Percentiles rank a stretch among this genome's conserved stretches.
These are phyloP conservation scores for Taxillus chinensis DNA, from an alignment of 164 flowering plant species.

Conservation along the genomic window DNA sequence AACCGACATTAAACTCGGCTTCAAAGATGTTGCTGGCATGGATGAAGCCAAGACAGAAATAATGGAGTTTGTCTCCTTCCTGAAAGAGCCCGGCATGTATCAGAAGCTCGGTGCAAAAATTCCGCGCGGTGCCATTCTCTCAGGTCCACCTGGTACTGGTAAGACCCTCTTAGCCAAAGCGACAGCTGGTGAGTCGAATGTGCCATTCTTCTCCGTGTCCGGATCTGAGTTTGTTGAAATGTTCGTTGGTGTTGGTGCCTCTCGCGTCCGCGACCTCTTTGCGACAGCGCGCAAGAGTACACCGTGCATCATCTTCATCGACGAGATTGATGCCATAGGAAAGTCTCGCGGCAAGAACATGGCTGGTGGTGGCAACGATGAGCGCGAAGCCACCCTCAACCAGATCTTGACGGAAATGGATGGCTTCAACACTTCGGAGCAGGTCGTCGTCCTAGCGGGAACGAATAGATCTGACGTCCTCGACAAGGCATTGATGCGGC, in stretches of 20 bases:
- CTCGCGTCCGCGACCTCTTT: slow-evolving; percentile 89
- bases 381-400: slow-evolving; percentile 84
- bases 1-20: slow-evolving; percentile 80
- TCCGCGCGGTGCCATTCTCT: slow-evolving; percentile 84
- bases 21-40: slow-evolving; percentile 96
- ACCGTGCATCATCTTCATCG: slow-evolving; percentile 89
- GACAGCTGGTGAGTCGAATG: slow-evolving; percentile 92
- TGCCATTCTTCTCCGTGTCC: slow-evolving; percentile 84
- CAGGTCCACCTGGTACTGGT: slow-evolving; percentile 93
- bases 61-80: slow-evolving; percentile 85
- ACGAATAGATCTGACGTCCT: slow-evolving; percentile 87
- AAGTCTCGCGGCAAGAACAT: slow-evolving; percentile 81
- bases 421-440: slow-evolving; percentile 87
- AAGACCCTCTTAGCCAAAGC: slow-evolving; percentile 86
- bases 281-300: slow-evolving; percentile 92
- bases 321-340: slow-evolving; percentile 96
- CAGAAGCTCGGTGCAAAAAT: slow-evolving; percentile 47
- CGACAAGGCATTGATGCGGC: slow-evolving; percentile 78
- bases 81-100: slow-evolving; percentile 85
- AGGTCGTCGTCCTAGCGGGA: slow-evolving; percentile 77
- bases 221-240: slow-evolving; percentile 93
- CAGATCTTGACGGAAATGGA: slow-evolving; percentile 96
- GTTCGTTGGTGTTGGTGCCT: slow-evolving; percentile 97
- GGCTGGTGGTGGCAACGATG: slow-evolving; percentile 96
- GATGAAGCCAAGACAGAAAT: slow-evolving; percentile 94